Conservation (phyloP, 768 basidiomycete species). For the Leccinum uliginosum region DNA sequence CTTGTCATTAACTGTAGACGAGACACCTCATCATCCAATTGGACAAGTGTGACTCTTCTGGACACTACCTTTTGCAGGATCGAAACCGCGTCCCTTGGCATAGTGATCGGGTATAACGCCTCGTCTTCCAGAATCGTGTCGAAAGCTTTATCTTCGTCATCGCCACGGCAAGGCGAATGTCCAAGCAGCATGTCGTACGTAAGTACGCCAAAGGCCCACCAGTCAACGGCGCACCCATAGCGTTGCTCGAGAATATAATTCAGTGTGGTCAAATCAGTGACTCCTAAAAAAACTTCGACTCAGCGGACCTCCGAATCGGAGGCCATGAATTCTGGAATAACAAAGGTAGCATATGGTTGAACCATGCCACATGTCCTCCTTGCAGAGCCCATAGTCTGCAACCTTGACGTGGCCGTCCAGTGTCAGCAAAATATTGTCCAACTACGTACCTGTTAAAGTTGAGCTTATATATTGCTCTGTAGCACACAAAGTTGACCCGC, state of each 20-base stretch:
- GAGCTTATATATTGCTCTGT: not conserved
- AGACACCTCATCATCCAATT: slow-evolving; percentile 4
- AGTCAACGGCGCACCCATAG: slow-evolving; percentile 97
- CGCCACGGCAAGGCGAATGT: slow-evolving; percentile 98
- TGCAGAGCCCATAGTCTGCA: slow-evolving; percentile 98
- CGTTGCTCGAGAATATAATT: slow-evolving; percentile 96
- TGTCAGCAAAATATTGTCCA: slow-evolving; percentile 96
- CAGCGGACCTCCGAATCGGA: slow-evolving; percentile 83
- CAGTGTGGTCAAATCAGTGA: not conserved
- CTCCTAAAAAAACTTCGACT: not conserved
- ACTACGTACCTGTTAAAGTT: slow-evolving; percentile 73
- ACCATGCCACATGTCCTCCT: slow-evolving; percentile 98
- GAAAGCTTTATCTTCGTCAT: slow-evolving; percentile 99
- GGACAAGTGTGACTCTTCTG: not conserved
- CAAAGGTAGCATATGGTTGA: slow-evolving; percentile 97
- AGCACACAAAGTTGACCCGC: slow-evolving; percentile 40
- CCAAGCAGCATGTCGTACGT: slow-evolving; percentile 99
- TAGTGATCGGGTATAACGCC: slow-evolving; percentile 96
- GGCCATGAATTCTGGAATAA: slow-evolving; percentile 99
- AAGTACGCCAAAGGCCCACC: slow-evolving; percentile 99
- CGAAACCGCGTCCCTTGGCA: slow-evolving; percentile 96
- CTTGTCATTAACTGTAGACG: slow-evolving; percentile 81
- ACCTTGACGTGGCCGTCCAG: slow-evolving; percentile 98
- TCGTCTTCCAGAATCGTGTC: slow-evolving; percentile 99
- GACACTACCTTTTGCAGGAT: slow-evolving; percentile 81